A percentile compares a stretch with the other conserved stretches of the same genome.
Conservation (phyloP, 192 early-diverging fungal genomes). For the Coemansia sp. region DNA sequence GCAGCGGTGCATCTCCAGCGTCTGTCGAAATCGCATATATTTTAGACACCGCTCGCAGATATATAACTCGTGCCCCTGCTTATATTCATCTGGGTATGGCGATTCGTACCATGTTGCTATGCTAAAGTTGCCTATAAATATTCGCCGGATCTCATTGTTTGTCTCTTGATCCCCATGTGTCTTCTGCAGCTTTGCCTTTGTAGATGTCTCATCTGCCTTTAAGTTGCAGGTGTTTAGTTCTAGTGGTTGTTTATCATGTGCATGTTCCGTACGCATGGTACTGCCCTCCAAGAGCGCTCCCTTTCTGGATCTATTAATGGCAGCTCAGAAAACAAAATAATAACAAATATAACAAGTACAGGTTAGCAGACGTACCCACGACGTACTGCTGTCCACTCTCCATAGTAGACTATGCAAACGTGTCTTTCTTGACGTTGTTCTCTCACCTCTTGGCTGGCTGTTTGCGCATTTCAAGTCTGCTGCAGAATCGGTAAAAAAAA, state of each 20-base stretch:
- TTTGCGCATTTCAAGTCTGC: conserved; percentile 14
- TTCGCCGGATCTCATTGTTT: conserved; percentile 32
- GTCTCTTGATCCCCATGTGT: not conserved
- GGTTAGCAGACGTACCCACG: not conserved
- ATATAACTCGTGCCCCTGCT: conserved; percentile 65
- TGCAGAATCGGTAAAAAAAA: not conserved
- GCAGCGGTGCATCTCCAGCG: conserved; percentile 60
- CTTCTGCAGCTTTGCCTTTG: not conserved
- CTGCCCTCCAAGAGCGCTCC: not conserved
- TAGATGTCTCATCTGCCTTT: not conserved
- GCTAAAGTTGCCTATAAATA: conserved; percentile 76
- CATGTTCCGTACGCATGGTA: not conserved
- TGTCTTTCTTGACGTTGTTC: not conserved
- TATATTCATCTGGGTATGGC: conserved; percentile 92
- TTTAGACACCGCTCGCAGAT: conserved; percentile 93
- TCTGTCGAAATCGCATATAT: conserved; percentile 79
- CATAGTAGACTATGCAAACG: conserved; percentile 1
- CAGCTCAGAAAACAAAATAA: not conserved
- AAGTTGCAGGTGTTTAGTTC: not conserved
- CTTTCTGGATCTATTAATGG: not conserved
- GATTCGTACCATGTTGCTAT: conserved; percentile 94
- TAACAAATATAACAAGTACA: not conserved
- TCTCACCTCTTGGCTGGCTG: conserved; percentile 24
- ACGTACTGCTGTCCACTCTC: not conserved
- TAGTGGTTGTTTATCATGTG: not conserved